Evolutionary conservation across 2,329 filamentous ascomycete species (phyloP), one percentile per base, ranked within the genome.

Genomic region (Talaromyces sp.): DNA sequence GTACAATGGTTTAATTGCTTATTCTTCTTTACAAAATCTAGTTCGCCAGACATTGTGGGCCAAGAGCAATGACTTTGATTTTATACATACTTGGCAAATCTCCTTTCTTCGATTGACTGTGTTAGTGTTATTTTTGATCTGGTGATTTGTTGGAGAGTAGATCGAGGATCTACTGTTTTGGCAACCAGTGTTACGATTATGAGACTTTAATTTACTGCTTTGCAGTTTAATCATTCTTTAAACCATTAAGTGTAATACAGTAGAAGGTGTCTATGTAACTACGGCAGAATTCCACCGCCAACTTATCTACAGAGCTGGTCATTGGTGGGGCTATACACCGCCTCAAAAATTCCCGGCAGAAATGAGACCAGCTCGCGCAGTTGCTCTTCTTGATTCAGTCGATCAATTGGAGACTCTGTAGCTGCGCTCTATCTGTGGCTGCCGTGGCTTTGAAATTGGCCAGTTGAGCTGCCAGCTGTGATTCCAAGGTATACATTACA

Each of bases 11-110:
- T 19, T 5, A 42, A 15, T 42, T 25, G 7, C 11, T 47, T 13
- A 36, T 47, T 47, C 9, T 19, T 11, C 9, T 25, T 25, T 47
- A 47, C 22, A 25, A 47, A 47, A 25, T 11, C 44, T 22, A 25
- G 22, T 47, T 47, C 27, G 25, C 49, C 17, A 15, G 27, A 5
- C 49, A 53, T 53, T 53, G 49, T 17, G 49, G 13, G 10, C 49
- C 49, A 53, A 53, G 49, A 32, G 49, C 49, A 53, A 30, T 53
- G 49, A 30, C 28, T 30, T 22, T 47, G 19, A 25, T 25, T 53
- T 10, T 22, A 62, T 62, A 59, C 55, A 62, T 62, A 62, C 55
- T 62, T 62, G 60, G 58, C 55, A 57, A 39, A 59, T 62, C 60
- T 62, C 60, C 60, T 56, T 62, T 62, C 60, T 62, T 59, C 55